These are phyloP conservation scores for Halophytophthora batemanensis DNA, from an alignment of 352 stramenopile species.

Conservation along the genomic window DNA sequence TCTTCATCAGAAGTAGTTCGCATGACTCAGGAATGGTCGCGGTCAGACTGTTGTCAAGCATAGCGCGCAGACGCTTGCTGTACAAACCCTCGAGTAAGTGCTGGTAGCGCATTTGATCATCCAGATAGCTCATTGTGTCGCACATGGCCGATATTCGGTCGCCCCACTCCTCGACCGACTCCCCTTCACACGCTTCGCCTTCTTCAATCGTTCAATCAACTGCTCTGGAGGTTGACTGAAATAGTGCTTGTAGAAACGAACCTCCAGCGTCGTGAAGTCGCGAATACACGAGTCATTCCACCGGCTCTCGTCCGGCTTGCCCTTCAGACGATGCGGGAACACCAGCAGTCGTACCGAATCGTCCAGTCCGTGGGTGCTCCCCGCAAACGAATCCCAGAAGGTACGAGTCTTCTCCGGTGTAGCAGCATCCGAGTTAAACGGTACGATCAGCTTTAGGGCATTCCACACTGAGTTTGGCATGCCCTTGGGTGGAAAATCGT, in stretches of 20 bases:
- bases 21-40: neutral
- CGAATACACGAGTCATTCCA: neutral
- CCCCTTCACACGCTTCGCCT: neutral
- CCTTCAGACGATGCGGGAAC: neutral
- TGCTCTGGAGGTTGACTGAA: constrained; percentile 1
- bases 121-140: constrained; percentile 4
- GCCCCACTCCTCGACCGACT: constrained; percentile 6
- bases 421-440: neutral
- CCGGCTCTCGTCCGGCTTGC: neutral
- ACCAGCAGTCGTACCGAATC: neutral
- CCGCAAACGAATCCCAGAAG: constrained; percentile 5
- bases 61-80: constrained; percentile 1
- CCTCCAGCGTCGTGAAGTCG: neutral
- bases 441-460: neutral
- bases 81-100: neutral
- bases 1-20: constrained; percentile 3
- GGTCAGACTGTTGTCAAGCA: neutral
- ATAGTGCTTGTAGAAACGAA: neutral
- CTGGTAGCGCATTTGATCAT: neutral
- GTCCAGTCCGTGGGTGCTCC: neutral
- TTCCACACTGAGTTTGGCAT: no score
- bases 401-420: neutral
- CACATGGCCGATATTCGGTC: constrained; percentile 1
- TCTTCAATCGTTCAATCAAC: neutral
- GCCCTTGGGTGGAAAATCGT: no score